Evolutionary conservation across 1,284 basidiomycete genomes (phyloP).

Genomic region (Ustilago crameri): DNA sequence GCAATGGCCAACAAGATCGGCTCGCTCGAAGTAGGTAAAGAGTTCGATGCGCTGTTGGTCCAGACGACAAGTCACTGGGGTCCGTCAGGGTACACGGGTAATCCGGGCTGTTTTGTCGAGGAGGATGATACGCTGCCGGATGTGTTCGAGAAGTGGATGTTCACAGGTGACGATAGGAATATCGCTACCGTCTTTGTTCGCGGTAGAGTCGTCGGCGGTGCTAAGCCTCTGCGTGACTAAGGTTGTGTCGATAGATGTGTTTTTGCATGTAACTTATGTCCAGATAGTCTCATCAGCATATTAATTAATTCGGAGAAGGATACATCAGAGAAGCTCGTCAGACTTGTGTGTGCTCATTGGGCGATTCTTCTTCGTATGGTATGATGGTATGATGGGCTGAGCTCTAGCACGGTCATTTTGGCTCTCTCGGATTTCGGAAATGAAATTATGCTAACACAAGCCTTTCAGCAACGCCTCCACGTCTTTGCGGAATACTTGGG

Average conservation of each 20-base stretch:
- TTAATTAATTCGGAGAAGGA: too few relatives aligned
- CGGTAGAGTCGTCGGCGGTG: slow-evolving; percentile 81
- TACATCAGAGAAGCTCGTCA: too few relatives aligned
- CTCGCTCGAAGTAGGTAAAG: slow-evolving; percentile 81
- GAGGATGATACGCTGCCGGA: slow-evolving; percentile 68
- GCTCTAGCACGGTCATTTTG: too few relatives aligned
- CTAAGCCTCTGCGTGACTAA: slow-evolving; percentile 45
- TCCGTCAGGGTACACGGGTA: slow-evolving; percentile 68
- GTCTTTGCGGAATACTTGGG: too few relatives aligned
- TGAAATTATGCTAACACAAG: neutral
- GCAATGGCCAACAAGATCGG: slow-evolving; percentile 79
- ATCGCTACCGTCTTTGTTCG: slow-evolving; percentile 85
- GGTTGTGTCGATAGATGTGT: neutral
- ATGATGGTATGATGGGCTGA: too few relatives aligned
- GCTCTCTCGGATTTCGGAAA: slow-evolving; percentile 11
- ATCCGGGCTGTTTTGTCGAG: slow-evolving; percentile 75
- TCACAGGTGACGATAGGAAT: slow-evolving; percentile 81
- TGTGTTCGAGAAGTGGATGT: slow-evolving; percentile 64
- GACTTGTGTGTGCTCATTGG: too few relatives aligned
- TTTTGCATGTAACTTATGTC: neutral
- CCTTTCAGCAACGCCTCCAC: too few relatives aligned
- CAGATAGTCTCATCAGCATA: too few relatives aligned
- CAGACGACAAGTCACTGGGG: slow-evolving; percentile 71
- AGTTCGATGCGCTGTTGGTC: slow-evolving; percentile 88
- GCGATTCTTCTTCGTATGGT: neutral